Percentiles rank a stretch among this genome's conserved stretches.
Evolutionary conservation across 352 stramenopile species (phyloP).

Genomic region (Phytophthora pluvialis): DNA sequence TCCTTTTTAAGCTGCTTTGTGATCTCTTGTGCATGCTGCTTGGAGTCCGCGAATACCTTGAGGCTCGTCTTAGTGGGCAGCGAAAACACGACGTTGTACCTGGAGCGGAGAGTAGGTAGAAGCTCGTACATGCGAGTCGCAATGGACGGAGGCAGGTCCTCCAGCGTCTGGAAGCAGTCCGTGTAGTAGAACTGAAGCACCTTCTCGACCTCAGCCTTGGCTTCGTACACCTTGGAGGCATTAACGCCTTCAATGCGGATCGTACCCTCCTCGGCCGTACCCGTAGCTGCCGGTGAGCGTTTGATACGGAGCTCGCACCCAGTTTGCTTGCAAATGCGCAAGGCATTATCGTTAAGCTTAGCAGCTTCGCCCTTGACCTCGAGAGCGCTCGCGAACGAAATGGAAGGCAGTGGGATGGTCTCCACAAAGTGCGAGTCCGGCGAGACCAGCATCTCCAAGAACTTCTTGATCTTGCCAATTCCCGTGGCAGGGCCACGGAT

Average conservation of each 20-base stretch:
- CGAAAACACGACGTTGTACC: slow-evolving; percentile 69
- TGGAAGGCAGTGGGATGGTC: slow-evolving; percentile 60
- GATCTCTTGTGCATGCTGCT: slow-evolving; percentile 54
- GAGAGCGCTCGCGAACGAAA: slow-evolving; percentile 59
- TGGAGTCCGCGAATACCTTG: slow-evolving; percentile 73
- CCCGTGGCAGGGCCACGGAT: slow-evolving; percentile 73
- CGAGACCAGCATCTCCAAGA: slow-evolving; percentile 77
- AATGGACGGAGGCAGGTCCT: slow-evolving; percentile 51
- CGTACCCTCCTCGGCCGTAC: slow-evolving; percentile 40
- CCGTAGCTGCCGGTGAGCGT: slow-evolving; percentile 26
- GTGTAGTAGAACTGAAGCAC: slow-evolving; percentile 83
- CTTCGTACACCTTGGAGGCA: slow-evolving; percentile 70
- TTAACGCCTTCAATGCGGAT: slow-evolving; percentile 75
- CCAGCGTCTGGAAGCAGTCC: slow-evolving; percentile 58
- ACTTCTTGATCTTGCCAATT: slow-evolving; percentile 75
- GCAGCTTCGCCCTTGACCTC: slow-evolving; percentile 46
- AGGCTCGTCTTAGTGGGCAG: slow-evolving; percentile 60
- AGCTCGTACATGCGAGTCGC: slow-evolving; percentile 71
- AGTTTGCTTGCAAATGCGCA: slow-evolving; percentile 78
- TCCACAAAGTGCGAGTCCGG: slow-evolving; percentile 67
- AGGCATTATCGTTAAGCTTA: slow-evolving; percentile 76
- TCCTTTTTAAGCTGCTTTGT: slow-evolving; percentile 53
- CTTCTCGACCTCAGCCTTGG: slow-evolving; percentile 74
- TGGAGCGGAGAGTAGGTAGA: slow-evolving; percentile 56
- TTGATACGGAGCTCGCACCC: slow-evolving; percentile 79